phyloP scores from a whole-genome alignment of 163 green algal genomes.

The Scenedesmus sp. region DNA sequence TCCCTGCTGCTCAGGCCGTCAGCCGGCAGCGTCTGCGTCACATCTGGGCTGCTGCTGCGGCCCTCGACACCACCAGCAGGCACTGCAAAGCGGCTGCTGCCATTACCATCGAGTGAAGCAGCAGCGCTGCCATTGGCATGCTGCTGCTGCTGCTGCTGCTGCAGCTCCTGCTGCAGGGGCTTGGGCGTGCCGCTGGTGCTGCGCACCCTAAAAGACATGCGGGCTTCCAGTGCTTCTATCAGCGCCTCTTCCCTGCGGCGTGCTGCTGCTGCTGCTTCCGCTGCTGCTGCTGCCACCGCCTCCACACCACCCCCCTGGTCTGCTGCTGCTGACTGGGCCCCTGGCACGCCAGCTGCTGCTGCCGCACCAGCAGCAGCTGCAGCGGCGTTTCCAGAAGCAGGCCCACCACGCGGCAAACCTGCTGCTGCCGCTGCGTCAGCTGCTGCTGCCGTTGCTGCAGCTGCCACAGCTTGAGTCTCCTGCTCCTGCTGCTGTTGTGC shows the following conservation, averaged over 20 bases:
- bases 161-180: background rate
- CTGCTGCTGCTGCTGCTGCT: conserved; percentile 29
- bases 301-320: background rate
- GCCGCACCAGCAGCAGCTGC: background rate
- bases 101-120: conserved; percentile 1
- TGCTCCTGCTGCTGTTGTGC: background rate
- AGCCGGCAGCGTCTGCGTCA: conserved; percentile 25
- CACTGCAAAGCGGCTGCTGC: background rate
- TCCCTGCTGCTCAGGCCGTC: background rate
- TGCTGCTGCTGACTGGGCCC: background rate
- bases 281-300: conserved; percentile 27
- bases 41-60: conserved; percentile 11
- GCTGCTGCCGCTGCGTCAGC: background rate
- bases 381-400: conserved; percentile 3
- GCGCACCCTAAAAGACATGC: conserved; percentile 41
- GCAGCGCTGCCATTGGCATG: background rate
- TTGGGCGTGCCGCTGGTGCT: conserved; percentile 10
- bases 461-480: background rate
- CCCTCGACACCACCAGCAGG: background rate
- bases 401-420: background rate
- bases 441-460: background rate
- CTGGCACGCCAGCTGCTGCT: background rate
- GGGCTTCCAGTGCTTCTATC: conserved; percentile 38
- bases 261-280: conserved; percentile 34
- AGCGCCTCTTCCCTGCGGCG: conserved; percentile 36